Evolutionary conservation across 768 basidiomycete genomes (phyloP).

Genomic region (Podaxis mareebaensis): DNA sequence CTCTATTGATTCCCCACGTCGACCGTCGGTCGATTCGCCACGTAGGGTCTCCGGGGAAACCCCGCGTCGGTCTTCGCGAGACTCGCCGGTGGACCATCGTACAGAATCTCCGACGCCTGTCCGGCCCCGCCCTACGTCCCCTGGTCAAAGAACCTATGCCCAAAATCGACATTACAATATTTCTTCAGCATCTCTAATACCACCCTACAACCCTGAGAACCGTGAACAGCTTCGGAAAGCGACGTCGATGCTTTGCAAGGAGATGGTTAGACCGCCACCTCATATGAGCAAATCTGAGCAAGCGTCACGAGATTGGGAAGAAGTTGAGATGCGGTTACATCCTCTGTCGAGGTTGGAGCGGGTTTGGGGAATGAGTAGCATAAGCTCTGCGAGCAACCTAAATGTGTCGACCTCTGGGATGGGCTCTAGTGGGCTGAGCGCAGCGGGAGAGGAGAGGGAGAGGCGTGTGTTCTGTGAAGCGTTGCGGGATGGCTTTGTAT

Average conservation of each 20-base stretch:
- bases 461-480: slow-evolving; percentile 72
- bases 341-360: slow-evolving; percentile 68
- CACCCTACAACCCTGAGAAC: slow-evolving; percentile 53
- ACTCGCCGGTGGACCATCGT: slow-evolving; percentile 23
- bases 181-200: slow-evolving; percentile 52
- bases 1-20: slow-evolving; percentile 25
- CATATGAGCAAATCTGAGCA: slow-evolving; percentile 52
- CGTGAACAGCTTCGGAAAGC: slow-evolving; percentile 72
- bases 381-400: slow-evolving; percentile 39
- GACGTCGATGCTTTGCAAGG: slow-evolving; percentile 62
- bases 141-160: slow-evolving; percentile 48
- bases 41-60: slow-evolving; percentile 23
- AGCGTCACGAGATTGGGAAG: slow-evolving; percentile 64
- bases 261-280: slow-evolving; percentile 60
- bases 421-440: slow-evolving; percentile 37
- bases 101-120: slow-evolving; percentile 35
- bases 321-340: slow-evolving; percentile 68
- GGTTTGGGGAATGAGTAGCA: slow-evolving; percentile 66
- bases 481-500: slow-evolving; percentile 79
- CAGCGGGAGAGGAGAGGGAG: slow-evolving; percentile 74
- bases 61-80: slow-evolving; percentile 39
- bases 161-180: slow-evolving; percentile 60
- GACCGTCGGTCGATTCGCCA: slow-evolving; percentile 38
- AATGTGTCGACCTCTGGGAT: slow-evolving; percentile 21
- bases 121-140: slow-evolving; percentile 46